Base-by-base conservation (phyloP, 768 basidiomycete species). In the Mycena albidolilacea region DNA sequence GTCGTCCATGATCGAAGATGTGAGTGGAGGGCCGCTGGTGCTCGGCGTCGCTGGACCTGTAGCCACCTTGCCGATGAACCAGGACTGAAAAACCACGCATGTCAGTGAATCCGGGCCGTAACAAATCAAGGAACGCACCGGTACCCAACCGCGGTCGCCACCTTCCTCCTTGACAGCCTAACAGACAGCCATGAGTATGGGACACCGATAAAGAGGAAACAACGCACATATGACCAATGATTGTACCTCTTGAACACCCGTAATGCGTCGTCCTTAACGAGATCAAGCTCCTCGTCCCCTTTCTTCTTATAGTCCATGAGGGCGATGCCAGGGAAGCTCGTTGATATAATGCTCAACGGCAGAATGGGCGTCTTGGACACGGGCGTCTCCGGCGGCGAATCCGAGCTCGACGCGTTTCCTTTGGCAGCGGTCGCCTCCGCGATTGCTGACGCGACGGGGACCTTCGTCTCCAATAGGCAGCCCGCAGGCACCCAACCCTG, bases 401-500 rank as follows among this genome's bases (percentile, higher is more conserved):
- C 84, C 55, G 80, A 72, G 6, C 83, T 80, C 44, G 74, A 66
- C 21, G 43, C 35, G 54, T 48, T 64, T 59, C 85, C 87, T 69
- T 90, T 90, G 14, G 92, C 75, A 15, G 75, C 91, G 2, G 88
- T 93, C 3, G 95, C 94, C 79, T 96, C 94, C 19, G 94, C 91
- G 44, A 96, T 92, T 2, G 96, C 95, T 35, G 91, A 91, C 12
- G 95, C 93, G 5, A 97, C 96, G 4, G 98, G 97, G 1, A 96
- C 92, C 62, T 92, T 93, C 7, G 95, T 96, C 82, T 99, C 97
- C 46, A 99, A 89, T 15, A 99, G 86, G 80, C 97, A 99, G 43
- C 97, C 97, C 6, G 97, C 97, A 50, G 97, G 97, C 3, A 99
- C 97, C 97, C 97, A 99, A 67, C 97, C 96, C 78, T 97, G 96